Evolutionary conservation across 768 basidiomycete species (phyloP), one percentile per base, ranked within the genome.

Genomic region (Tylopilus sp.): DNA sequence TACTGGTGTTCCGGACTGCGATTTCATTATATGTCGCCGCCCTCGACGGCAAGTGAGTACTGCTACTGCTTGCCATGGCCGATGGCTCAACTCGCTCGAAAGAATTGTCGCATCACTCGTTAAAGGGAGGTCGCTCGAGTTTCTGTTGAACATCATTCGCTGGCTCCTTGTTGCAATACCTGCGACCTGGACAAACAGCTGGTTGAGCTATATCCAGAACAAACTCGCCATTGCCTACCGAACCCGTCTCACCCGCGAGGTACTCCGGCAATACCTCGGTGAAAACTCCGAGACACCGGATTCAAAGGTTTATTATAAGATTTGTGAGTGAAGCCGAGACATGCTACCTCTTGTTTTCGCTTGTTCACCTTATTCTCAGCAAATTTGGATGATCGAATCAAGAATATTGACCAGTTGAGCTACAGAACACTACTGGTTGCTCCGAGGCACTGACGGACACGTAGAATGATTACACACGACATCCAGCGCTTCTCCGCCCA

Each of bases 81-180:
- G 26, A 41, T 30, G 25, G 28, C 28, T 57, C 39, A 58, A 40
- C 21, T 17, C 18, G n/a, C 36, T 40, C 35, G 20, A 26, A 56
- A 95, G 92, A 65, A 98, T 98, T 58, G 95, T 98, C 5, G 91
- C 95, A 4, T 92, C 91, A 42, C 80, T 99, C 10, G 95, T 99
- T 28, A 85, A 93, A 50, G 91, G 89, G 7, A 83, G 86, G 60
- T 83, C 90, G 3, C 58, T 76, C 2, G 75, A 84, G 47, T 98
- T 98, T 73, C 77, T 93, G 28, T 70, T 79, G 53, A 93, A 97
- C 55, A 94, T 99, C 54, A 69, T 86, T 28, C 81, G 84, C 44
- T 99, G 95, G 95, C 75, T 98, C 12, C 71, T 91, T 8, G 87
- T 98, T 13, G 95, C 95, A 26, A 83, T 95, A 48, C 93, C 93